Conservation (phyloP, 163 green algal genomes). For the Prototheca wickerhamii region DNA sequence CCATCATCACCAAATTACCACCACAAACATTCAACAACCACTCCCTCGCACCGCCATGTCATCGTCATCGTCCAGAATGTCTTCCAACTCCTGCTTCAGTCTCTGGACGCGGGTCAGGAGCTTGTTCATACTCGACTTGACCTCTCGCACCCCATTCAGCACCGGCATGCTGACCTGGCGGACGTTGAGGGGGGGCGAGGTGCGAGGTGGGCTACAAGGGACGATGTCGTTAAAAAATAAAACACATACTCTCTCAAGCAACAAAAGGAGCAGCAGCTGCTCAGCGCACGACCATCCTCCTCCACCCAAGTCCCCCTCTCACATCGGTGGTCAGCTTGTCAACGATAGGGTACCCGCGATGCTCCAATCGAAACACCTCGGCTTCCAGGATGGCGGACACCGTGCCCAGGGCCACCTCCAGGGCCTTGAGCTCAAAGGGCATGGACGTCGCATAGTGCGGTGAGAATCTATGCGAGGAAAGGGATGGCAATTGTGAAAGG, state of each 20-base stretch:
- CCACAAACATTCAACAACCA: not conserved
- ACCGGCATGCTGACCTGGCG: slow-evolving; percentile 27
- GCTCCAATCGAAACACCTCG: slow-evolving; percentile 39
- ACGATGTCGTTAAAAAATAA: not conserved
- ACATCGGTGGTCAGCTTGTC: slow-evolving; percentile 26
- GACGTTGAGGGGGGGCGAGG: too few relatives aligned
- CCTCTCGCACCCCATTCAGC: slow-evolving; percentile 37
- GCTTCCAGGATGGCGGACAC: slow-evolving; percentile 32
- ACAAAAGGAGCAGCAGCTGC: not conserved
- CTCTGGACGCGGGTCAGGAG: slow-evolving; percentile 25
- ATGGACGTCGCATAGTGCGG: slow-evolving; percentile 5
- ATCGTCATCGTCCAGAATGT: slow-evolving; percentile 52
- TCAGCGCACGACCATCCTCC: too few relatives aligned
- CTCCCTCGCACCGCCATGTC: slow-evolving; percentile 41
- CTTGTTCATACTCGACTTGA: slow-evolving; percentile 35
- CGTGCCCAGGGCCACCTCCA: slow-evolving; percentile 44
- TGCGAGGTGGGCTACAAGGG: not conserved
- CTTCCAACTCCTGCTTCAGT: slow-evolving; percentile 34
- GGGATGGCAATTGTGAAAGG: too few relatives aligned
- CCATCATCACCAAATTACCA: too few relatives aligned
- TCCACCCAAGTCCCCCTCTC: not conserved
- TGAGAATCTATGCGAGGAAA: too few relatives aligned
- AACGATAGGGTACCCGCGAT: slow-evolving; percentile 18
- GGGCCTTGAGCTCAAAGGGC: slow-evolving; percentile 53
- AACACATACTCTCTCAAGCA: not conserved